phyloP scores from a whole-genome alignment of 2,329 filamentous ascomycete genomes.

The Claviceps capensis region DNA sequence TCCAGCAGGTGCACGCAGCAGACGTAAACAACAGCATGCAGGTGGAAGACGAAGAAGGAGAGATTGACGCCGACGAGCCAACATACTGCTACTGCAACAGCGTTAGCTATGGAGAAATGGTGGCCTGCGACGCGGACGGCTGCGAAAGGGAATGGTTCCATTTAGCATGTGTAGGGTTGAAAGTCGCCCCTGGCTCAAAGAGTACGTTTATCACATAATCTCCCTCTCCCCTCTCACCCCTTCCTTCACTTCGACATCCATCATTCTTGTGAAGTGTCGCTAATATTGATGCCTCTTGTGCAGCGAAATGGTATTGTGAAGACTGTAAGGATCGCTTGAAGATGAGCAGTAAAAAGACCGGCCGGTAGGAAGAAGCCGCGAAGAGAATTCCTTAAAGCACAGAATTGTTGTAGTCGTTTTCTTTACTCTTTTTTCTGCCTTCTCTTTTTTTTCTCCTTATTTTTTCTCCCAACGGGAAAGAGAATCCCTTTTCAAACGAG shows the following conservation, averaged over 20 bases:
- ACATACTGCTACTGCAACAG: constrained; percentile 70
- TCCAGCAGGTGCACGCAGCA: constrained; percentile 15
- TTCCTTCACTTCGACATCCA: neutral
- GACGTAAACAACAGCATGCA: constrained; percentile 29
- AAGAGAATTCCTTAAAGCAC: neutral
- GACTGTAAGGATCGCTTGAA: constrained; percentile 59
- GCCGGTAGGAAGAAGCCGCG: constrained; percentile 20
- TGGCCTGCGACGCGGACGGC: constrained; percentile 61
- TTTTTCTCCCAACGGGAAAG: neutral
- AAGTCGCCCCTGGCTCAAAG: constrained; percentile 63
- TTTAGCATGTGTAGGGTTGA: constrained; percentile 66
- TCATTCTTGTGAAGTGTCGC: neutral
- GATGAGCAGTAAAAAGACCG: constrained; percentile 37
- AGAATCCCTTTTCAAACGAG: no score
- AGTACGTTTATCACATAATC: constrained; percentile 34
- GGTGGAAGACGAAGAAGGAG: constrained; percentile 31
- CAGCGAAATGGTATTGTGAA: constrained; percentile 72
- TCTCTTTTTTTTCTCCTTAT: neutral
- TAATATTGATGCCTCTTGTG: neutral
- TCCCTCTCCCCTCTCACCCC: neutral
- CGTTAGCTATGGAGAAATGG: constrained; percentile 74
- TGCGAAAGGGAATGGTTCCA: constrained; percentile 76
- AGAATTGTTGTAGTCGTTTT: neutral
- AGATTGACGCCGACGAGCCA: constrained; percentile 57
- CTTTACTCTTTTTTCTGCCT: neutral